Conservation (phyloP, 768 basidiomycete species). For the Russula griseocarnosa region DNA sequence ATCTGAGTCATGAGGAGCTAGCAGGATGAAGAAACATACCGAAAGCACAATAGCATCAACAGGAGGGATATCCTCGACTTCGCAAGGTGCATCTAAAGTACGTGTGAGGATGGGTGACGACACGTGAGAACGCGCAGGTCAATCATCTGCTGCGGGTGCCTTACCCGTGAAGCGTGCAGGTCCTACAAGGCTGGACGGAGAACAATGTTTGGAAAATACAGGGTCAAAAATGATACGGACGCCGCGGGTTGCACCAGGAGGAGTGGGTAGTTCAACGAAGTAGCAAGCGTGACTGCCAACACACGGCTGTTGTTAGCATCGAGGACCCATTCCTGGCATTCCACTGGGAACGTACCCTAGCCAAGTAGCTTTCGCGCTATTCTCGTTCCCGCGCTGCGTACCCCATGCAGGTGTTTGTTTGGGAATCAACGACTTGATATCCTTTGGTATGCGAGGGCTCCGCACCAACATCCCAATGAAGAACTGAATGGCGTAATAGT, state of each 20-base stretch:
- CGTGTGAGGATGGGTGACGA: neutral
- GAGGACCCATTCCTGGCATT: too few relatives aligned
- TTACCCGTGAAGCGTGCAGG: conserved; percentile 37
- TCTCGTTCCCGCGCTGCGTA: conserved; percentile 11
- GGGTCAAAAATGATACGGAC: conserved; percentile 41
- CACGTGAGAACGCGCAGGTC: neutral
- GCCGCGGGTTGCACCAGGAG: conserved; percentile 36
- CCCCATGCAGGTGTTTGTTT: conserved; percentile 22
- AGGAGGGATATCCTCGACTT: conserved; percentile 44
- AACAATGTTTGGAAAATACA: conserved; percentile 38
- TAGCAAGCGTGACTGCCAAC: conserved; percentile 38
- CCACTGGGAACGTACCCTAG: conserved; percentile 19
- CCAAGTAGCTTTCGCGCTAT: conserved; percentile 25
- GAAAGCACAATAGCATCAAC: conserved; percentile 50
- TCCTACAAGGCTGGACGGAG: conserved; percentile 34
- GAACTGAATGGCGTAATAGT: conserved; percentile 5
- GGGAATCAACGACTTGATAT: conserved; percentile 27
- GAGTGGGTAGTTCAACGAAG: conserved; percentile 39
- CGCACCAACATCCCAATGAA: neutral
- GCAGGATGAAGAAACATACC: conserved; percentile 33
- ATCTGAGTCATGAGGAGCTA: neutral
- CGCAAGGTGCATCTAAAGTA: conserved; percentile 37
- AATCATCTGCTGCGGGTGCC: conserved; percentile 15
- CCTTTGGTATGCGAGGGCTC: conserved; percentile 14
- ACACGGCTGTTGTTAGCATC: neutral